These are phyloP conservation scores for Stenogyne calaminthoides DNA, from an alignment of 305 asterid genomes.

Conservation along the genomic window DNA sequence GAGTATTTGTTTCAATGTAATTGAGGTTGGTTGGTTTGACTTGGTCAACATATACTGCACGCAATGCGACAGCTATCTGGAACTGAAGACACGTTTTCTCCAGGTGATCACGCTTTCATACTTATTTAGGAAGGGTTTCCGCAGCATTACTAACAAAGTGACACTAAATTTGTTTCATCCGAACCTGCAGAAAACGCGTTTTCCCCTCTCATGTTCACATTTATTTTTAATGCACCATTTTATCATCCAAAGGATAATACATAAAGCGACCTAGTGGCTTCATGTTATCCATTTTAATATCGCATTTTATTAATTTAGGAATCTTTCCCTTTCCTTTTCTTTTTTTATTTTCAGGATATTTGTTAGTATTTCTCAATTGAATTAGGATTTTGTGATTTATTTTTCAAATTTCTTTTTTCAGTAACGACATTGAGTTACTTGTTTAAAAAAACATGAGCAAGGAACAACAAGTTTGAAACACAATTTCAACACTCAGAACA, in stretches of 20 bases:
- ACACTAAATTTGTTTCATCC: no score
- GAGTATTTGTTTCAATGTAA: not conserved
- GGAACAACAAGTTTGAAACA: no score
- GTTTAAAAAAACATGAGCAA: not conserved
- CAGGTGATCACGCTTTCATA: slow-evolving; percentile 11
- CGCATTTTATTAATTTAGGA: not conserved
- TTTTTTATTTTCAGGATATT: not conserved
- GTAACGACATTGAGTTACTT: not conserved
- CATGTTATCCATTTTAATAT: not conserved
- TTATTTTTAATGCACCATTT: not conserved
- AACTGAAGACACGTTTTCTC: not conserved
- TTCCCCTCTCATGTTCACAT: not conserved
- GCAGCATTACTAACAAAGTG: not conserved
- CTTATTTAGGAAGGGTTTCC: not conserved
- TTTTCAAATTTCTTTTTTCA: no score
- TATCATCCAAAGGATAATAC: not conserved
- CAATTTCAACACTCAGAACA: no score
- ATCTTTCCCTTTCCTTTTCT: not conserved
- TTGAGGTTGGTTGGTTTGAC: not conserved
- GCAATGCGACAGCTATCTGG: not conserved
- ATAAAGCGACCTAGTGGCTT: not conserved
- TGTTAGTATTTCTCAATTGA: no score
- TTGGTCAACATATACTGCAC: not conserved
- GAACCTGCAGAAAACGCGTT: slow-evolving; percentile 18
- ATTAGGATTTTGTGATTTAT: no score